A percentile compares a stretch with the other conserved stretches of the same genome.
phyloP scores from a whole-genome alignment of 345 rosid genomes.

The Psidium friedrichsthalianum region DNA sequence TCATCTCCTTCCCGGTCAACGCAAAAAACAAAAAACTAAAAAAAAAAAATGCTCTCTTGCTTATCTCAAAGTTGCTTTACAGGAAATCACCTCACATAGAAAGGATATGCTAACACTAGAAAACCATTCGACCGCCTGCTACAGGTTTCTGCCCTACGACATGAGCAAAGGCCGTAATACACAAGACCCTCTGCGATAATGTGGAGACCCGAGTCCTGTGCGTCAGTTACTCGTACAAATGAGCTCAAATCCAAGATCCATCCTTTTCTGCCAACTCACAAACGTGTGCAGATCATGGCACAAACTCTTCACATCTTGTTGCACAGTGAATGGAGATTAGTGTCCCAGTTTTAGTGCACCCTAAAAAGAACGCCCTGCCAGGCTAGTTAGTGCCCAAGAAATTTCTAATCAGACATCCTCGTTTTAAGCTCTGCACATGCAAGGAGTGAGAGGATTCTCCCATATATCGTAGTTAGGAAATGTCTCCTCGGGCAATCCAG shows the following conservation, averaged over 20 bases:
- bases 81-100: neutral
- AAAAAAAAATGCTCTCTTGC: neutral
- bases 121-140: neutral
- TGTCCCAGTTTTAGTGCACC: neutral
- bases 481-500: conserved; percentile 98
- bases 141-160: neutral
- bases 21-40: neutral
- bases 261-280: neutral
- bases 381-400: neutral
- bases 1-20: neutral
- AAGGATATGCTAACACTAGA: neutral
- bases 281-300: neutral
- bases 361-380: neutral
- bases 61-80: neutral
- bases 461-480: conserved; percentile 99
- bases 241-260: neutral
- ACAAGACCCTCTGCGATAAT: neutral
- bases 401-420: neutral
- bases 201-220: neutral
- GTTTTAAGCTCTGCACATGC: conserved; percentile 93
- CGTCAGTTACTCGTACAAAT: neutral
- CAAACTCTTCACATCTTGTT: neutral
- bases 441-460: conserved; percentile 99
- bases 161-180: neutral
- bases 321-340: neutral